Base-by-base conservation (phyloP, 352 stramenopile species). In the Phytopythium kandeliae region DNA sequence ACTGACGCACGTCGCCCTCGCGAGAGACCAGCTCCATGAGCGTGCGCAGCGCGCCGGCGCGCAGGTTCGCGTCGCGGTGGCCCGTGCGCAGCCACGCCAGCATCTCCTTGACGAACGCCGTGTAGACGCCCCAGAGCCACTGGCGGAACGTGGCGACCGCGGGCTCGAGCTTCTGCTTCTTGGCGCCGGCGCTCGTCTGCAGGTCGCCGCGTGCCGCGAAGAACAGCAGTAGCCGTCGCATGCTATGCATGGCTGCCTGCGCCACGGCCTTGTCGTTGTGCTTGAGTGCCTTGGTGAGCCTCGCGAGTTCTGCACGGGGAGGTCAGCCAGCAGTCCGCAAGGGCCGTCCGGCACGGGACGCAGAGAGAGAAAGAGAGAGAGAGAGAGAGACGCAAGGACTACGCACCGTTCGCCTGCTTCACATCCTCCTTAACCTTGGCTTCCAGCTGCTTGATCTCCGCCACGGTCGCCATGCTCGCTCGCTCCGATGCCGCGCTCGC, bases 21-120 rank as follows among this genome's bases (percentile, higher is more conserved):
- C 77, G 73, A 22, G 82, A 80, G 26, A 96, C 76, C 44, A 96
- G 86, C 65, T 94, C 82, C 86, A 96, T 93, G 5, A 94, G 65
- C 40, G 85, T 96, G n/a, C 86, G 82, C 56, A 95, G 57, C 31
- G 86, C 84, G 19, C 78, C 76, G 12, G 89, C 71, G 16, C 88
- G 86, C 51, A 87, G 41, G 51, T 90, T 85, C 55, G 51, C 73
- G 57, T 90, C 76, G 19, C 78, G 55, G 25, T 75, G 41, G 19
- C 64, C 61, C 33, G 72, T 34, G 5, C 69, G 63, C 15, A 95
- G 55, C 80, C 78, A 92, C 16, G 76, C 74, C 48, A 91, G 72
- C 78, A 96, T 86, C 41, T 89, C 69, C 57, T 91, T 76, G 55
- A 92, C 72, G 54, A 92, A 95, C 19, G 65, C 54, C 30, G 87